Percentiles rank a stretch among this genome's conserved stretches.
Evolutionary conservation across 2,329 filamentous ascomycete species (phyloP).

Genomic region (Diplodia seriata): DNA sequence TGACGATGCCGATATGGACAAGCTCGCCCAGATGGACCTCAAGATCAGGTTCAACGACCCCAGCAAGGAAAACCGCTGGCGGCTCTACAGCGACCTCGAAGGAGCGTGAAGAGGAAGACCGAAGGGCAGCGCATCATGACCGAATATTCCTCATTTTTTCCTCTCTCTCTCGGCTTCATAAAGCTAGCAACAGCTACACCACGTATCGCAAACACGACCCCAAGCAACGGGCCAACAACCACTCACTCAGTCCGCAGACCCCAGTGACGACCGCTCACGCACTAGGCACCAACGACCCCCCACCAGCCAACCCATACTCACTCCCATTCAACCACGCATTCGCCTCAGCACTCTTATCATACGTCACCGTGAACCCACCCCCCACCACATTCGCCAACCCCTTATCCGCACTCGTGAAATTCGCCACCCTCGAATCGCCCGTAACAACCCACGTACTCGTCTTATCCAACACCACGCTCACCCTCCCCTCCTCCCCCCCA

Average conservation of each 20-base stretch:
- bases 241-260: no score
- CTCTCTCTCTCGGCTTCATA: no score
- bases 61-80: constrained; percentile 61
- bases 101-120: constrained; percentile 43
- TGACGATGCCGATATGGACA: constrained; percentile 60
- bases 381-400: constrained; percentile 1
- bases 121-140: not conserved
- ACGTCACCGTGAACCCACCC: not conserved
- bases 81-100: constrained; percentile 66
- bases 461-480: not conserved
- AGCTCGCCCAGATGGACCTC: constrained; percentile 59
- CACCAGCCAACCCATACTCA: not conserved
- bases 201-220: no score
- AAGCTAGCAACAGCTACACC: no score
- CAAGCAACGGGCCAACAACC: no score
- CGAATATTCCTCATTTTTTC: not conserved
- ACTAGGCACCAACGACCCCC: constrained; percentile 3
- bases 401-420: not conserved
- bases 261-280: no score
- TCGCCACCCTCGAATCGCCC: not conserved
- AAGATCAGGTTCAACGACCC: constrained; percentile 69
- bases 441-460: constrained; percentile 6
- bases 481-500: not conserved
- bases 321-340: constrained; percentile 22
- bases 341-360: not conserved